Evolutionary conservation across 768 basidiomycete species (phyloP).

Genomic region (Polyporus arcularius): DNA sequence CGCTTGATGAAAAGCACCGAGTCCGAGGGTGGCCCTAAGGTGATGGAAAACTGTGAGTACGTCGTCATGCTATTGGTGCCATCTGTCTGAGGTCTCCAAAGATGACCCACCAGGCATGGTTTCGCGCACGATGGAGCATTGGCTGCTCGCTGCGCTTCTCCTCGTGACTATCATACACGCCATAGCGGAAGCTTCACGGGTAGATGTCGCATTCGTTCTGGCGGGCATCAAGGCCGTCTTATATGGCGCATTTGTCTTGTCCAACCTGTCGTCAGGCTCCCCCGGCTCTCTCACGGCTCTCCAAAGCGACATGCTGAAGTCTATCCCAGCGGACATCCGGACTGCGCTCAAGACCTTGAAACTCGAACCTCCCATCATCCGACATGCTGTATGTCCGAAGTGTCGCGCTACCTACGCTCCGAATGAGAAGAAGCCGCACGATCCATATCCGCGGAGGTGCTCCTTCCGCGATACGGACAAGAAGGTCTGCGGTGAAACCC

Average conservation of each 20-base stretch:
- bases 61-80: too few species aligned
- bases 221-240: background rate
- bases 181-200: background rate
- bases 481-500: background rate
- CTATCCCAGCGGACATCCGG: conserved; percentile 7
- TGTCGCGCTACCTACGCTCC: conserved; percentile 14
- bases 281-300: background rate
- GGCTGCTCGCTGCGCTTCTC: background rate
- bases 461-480: conserved; percentile 4
- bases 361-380: conserved; percentile 10
- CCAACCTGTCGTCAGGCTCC: background rate
- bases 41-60: background rate
- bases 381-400: conserved; percentile 5
- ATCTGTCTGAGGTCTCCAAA: too few species aligned
- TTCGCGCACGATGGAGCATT: background rate
- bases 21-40: background rate
- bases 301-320: background rate
- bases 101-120: background rate
- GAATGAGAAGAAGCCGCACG: background rate
- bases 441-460: conserved; percentile 8
- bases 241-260: background rate
- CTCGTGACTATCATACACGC: background rate
- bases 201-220: background rate
- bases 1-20: background rate
- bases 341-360: background rate